Base-by-base conservation (phyloP, 176 grass and related monocot genomes). In the Canna indica region DNA sequence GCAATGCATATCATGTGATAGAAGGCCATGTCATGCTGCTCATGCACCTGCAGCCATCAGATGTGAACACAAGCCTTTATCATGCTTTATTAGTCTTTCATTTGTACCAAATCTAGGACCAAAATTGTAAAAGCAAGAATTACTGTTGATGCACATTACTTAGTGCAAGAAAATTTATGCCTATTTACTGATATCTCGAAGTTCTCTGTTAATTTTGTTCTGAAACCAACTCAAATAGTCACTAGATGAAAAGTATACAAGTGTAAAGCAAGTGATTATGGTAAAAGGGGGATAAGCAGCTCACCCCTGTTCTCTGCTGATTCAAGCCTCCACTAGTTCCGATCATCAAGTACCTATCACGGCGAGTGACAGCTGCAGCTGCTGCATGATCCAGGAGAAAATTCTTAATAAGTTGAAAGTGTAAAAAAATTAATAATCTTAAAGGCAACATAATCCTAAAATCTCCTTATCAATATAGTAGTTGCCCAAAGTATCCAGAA, bases 291-390 rank as follows among this genome's bases (percentile, higher is more conserved):
- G 15, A 24, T 2, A 38, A 66, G 39, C 16, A 66, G 4, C 63
- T 38, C 34, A 66, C 63, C 35, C 63, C 63, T 41, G 63, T 66
- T 66, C 63, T 66, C 35, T 66, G 63, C 39, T 66, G 63, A 66
- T 66, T 66, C 35, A 66, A 39, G 20, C 63, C 63, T 38, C 63
- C 63, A 66, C 63, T 66, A 66, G 63, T 66, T 66, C 17, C 33
- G 9, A 66, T 66, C 63, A 66, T 66, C 63, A 66, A 39, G 35
- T 66, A 66, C 15, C 63, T 66, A 41, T 38, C 63, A 39, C 33
- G 63, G 39, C 24, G 3, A 39, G 63, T 66, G 18, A 66, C 35
- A 41, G 33, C 35, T n/a, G 38, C 15, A n/a, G 63, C 63, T 25
- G 63, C 63, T 66, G 63, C 20, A n/a, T 39, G 35, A 66, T n/a